Evolutionary conservation across 2,329 filamentous ascomycete genomes (phyloP).

Genomic region (Alternaria sp.): DNA sequence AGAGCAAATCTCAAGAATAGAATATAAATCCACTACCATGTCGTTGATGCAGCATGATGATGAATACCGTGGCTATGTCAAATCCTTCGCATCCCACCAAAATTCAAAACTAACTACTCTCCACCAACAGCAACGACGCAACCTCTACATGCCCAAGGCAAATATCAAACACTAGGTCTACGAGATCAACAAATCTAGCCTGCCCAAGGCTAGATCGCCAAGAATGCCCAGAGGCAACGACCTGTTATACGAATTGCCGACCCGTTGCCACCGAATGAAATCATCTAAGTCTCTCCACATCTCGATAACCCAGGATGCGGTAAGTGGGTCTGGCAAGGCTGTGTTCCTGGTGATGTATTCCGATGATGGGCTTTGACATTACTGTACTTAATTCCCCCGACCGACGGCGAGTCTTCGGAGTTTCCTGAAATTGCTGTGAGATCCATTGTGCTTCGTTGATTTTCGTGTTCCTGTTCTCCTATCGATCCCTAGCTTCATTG

Average conservation of each 20-base stretch:
- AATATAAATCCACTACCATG: not conserved
- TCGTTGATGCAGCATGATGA: constrained; percentile 8
- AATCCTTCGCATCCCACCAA: constrained; percentile 2
- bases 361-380: constrained; percentile 6
- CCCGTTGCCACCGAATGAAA: constrained; percentile 8
- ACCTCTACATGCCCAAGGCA: constrained; percentile 1
- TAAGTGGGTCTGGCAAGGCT: constrained; percentile 22
- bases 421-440: not conserved
- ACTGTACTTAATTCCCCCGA: constrained; percentile 5
- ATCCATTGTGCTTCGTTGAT: not conserved
- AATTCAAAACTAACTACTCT: not conserved
- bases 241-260: constrained; percentile 13
- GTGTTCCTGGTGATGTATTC: constrained; percentile 12
- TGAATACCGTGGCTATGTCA: constrained; percentile 18
- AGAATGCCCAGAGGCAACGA: constrained; percentile 10
- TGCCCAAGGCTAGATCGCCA: constrained; percentile 10
- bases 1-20: constrained; percentile 14
- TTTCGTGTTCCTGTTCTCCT: not conserved
- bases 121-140: constrained; percentile 5
- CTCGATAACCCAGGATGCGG: constrained; percentile 1
- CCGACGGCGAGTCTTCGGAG: not conserved
- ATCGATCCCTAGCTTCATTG: not conserved
- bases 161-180: not conserved
- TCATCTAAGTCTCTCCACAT: constrained; percentile 8
- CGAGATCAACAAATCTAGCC: not conserved